Conservation (phyloP, 805 yeast species). For the Wickerhamiella spandovensis region DNA sequence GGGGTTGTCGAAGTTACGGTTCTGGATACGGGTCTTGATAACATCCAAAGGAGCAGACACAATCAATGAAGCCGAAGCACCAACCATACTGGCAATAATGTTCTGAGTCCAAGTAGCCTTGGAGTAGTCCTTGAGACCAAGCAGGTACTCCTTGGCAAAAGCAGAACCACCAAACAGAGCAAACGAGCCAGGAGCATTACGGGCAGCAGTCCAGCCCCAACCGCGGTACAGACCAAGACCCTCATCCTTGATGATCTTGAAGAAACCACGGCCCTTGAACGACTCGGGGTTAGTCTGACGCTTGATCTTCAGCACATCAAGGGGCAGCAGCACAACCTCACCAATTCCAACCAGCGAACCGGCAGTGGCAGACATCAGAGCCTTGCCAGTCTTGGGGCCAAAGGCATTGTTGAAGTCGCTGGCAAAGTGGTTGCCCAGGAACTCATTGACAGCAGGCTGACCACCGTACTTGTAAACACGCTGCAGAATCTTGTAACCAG, state of each 20-base stretch:
- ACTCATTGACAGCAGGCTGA: slow-evolving; percentile 96
- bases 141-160: slow-evolving; percentile 91
- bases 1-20: slow-evolving; percentile 88
- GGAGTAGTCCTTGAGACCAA: slow-evolving; percentile 74
- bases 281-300: slow-evolving; percentile 99
- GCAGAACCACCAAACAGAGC: slow-evolving; percentile 98
- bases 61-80: slow-evolving; percentile 92
- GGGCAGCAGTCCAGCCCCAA: slow-evolving; percentile 99
- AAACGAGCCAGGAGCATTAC: slow-evolving; percentile 98
- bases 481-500: slow-evolving; percentile 89
- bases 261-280: slow-evolving; percentile 95
- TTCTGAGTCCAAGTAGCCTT: slow-evolving; percentile 92
- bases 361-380: slow-evolving; percentile 92
- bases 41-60: slow-evolving; percentile 97
- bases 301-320: slow-evolving; percentile 93
- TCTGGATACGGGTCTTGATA: slow-evolving; percentile 96
- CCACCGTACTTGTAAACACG: slow-evolving; percentile 99
- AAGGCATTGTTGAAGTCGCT: slow-evolving; percentile 57
- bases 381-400: slow-evolving; percentile 93
- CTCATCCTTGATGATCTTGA: slow-evolving; percentile 75
- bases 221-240: slow-evolving; percentile 92
- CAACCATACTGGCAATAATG: slow-evolving; percentile 85
- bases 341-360: slow-evolving; percentile 94
- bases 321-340: slow-evolving; percentile 87
- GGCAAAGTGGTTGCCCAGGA: slow-evolving; percentile 61